These are phyloP conservation scores for Prunus davidiana DNA, from an alignment of 306 rosid species.

Conservation along the genomic window DNA sequence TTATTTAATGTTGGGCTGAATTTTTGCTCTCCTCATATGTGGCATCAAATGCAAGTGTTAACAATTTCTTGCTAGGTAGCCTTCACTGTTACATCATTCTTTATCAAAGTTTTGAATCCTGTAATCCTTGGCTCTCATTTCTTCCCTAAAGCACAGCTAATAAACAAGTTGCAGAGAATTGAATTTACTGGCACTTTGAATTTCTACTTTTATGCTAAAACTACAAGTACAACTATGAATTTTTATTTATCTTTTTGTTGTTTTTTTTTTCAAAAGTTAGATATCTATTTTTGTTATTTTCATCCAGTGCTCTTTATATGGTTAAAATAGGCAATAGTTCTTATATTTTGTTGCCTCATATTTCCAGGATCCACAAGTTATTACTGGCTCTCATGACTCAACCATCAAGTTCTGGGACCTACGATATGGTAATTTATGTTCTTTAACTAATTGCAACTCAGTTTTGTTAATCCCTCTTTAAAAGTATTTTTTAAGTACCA, in stretches of 20 bases:
- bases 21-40: background rate
- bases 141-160: too few relatives aligned
- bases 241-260: background rate
- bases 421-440: constrained; percentile 70
- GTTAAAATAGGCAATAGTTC: background rate
- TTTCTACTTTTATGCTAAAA: background rate
- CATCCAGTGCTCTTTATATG: background rate
- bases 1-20: background rate
- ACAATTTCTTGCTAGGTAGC: background rate
- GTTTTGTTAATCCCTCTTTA: background rate
- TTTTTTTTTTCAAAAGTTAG: background rate
- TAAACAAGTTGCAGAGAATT: background rate
- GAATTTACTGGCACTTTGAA: background rate
- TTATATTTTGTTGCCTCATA: constrained; percentile 3
- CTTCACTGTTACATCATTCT: background rate
- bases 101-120: background rate
- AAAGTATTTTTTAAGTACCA: background rate
- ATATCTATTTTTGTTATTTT: background rate
- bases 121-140: background rate
- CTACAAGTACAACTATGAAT: background rate
- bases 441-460: background rate
- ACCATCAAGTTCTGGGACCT: constrained; percentile 99
- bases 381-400: constrained; percentile 93
- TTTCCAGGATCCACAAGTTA: constrained; percentile 94
- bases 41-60: background rate